Percentiles rank a stretch among this genome's conserved stretches.
Evolutionary conservation across 306 rosid genomes (phyloP).

Genomic region (Quercus ilex): DNA sequence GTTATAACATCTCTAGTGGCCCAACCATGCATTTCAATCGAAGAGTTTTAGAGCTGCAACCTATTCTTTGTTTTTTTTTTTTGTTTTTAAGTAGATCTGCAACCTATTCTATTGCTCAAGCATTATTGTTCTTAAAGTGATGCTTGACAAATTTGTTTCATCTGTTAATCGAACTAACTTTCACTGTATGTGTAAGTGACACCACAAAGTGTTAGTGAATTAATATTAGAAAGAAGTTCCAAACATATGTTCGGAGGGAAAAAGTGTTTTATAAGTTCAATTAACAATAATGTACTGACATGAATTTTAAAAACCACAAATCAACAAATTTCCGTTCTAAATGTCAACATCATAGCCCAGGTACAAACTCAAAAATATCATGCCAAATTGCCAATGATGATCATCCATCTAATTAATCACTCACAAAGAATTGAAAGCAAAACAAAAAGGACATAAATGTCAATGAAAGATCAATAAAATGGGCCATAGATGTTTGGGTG

Average conservation of each 20-base stretch:
- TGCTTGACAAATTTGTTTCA: constrained; percentile 10
- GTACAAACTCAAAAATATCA: neutral
- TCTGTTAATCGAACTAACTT: constrained; percentile 10
- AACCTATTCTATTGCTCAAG: neutral
- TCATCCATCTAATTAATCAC: neutral
- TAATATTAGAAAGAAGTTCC: neutral
- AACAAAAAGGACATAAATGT: neutral
- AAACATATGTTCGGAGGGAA: neutral
- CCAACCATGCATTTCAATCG: neutral
- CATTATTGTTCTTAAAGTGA: neutral
- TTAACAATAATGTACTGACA: neutral
- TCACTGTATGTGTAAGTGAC: neutral
- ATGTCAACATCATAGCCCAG: neutral
- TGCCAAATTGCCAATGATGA: neutral
- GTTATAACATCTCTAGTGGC: neutral
- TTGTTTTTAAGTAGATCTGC: no score
- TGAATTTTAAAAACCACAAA: neutral
- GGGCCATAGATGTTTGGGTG: neutral
- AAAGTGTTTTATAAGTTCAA: neutral
- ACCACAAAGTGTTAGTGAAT: neutral
- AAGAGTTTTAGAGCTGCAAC: neutral
- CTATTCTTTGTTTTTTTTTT: neutral
- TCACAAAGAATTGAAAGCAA: neutral
- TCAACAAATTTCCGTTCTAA: neutral
- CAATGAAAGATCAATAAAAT: neutral